Conservation (phyloP, 352 stramenopile genomes). For the Aphanomyces euteiches region DNA sequence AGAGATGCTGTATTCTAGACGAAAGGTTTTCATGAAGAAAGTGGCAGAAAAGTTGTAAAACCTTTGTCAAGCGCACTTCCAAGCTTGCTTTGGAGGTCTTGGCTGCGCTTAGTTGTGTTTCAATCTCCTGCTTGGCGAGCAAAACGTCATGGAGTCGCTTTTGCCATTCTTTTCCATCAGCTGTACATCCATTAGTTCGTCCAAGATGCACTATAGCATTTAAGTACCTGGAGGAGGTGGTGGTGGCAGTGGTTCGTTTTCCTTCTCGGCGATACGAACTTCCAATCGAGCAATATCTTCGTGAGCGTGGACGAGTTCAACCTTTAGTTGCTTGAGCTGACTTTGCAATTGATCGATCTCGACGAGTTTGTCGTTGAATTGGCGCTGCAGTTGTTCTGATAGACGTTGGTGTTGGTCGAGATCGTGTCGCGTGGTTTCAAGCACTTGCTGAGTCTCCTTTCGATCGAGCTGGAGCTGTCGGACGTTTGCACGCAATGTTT, state of each 20-base stretch:
- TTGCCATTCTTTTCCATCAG: background rate
- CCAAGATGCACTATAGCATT: background rate
- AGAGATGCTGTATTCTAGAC: background rate
- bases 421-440: background rate
- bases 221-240: background rate
- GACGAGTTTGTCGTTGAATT: conserved; percentile 1
- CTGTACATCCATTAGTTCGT: background rate
- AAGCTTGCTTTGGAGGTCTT: conserved; percentile 4
- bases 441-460: background rate
- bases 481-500: background rate
- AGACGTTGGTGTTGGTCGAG: background rate
- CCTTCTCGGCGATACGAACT: background rate
- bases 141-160: background rate
- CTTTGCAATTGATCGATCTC: background rate
- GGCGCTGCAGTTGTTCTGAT: background rate
- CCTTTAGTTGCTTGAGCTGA: conserved; percentile 23
- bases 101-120: conserved; percentile 16
- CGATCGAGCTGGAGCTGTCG: background rate
- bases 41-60: background rate
- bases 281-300: conserved; percentile 1
- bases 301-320: conserved; percentile 9
- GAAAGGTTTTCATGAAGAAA: too few relatives aligned
- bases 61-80: conserved; percentile 6
- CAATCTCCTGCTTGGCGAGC: conserved; percentile 9
- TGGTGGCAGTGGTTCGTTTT: too few relatives aligned